These are phyloP conservation scores for Glomus cerebriforme DNA, from an alignment of 192 early-diverging fungal species.

Conservation along the genomic window DNA sequence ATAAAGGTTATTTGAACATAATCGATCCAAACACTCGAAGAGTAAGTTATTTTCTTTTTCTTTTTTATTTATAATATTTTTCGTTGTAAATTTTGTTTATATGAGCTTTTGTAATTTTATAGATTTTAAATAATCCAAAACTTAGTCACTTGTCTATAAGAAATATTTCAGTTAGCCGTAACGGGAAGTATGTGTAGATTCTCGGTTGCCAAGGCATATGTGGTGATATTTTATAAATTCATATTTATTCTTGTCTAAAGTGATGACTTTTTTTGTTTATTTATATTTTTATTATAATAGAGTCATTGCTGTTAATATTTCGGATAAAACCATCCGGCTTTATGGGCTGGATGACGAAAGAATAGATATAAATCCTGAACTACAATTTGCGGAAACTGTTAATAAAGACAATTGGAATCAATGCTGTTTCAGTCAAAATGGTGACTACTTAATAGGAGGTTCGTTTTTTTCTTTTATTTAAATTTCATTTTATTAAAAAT, in stretches of 20 bases:
- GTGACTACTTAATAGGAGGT: conserved; percentile 90
- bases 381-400: conserved; percentile 89
- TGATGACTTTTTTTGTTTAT: background rate
- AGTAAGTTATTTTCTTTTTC: conserved; percentile 43
- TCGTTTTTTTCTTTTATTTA: conserved; percentile 16
- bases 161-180: conserved; percentile 63
- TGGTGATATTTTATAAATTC: background rate
- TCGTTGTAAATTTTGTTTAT: background rate
- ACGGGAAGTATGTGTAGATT: conserved; percentile 57
- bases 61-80: background rate
- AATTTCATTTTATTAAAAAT: background rate
- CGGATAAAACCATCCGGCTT: conserved; percentile 78
- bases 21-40: conserved; percentile 54
- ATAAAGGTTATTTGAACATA: conserved; percentile 65
- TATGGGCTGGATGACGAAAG: conserved; percentile 53
- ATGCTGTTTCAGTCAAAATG: conserved; percentile 83
- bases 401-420: conserved; percentile 90
- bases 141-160: conserved; percentile 56
- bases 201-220: background rate
- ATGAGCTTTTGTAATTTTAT: conserved; percentile 12
- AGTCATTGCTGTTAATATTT: conserved; percentile 78
- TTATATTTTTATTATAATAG: conserved; percentile 36
- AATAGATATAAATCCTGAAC: conserved; percentile 45
- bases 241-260: background rate
- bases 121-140: conserved; percentile 42